A percentile compares a stretch with the other conserved stretches of the same genome.
These are phyloP conservation scores for Leccinum pachyderme DNA, from an alignment of 1,284 basidiomycete genomes.

Conservation along the genomic window DNA sequence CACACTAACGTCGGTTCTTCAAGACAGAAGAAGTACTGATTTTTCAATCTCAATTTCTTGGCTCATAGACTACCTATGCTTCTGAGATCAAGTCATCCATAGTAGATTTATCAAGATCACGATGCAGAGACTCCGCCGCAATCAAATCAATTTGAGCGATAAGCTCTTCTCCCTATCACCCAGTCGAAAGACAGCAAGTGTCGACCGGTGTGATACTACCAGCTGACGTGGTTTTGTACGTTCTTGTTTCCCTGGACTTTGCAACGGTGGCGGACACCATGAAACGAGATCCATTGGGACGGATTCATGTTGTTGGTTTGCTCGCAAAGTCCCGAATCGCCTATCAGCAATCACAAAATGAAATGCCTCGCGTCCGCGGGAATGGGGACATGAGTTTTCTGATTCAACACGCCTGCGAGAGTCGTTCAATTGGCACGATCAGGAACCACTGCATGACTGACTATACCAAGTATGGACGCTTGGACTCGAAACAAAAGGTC, in stretches of 20 bases:
- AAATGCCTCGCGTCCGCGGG: background rate
- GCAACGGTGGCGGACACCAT: too few species aligned
- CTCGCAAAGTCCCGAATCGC: background rate
- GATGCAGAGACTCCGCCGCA: background rate
- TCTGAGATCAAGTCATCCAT: background rate
- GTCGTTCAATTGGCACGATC: background rate
- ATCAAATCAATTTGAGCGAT: background rate
- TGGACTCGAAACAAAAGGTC: background rate
- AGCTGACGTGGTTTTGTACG: background rate
- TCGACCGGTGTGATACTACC: background rate
- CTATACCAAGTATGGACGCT: background rate
- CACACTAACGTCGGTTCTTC: background rate
- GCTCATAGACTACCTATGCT: background rate
- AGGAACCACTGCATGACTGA: background rate
- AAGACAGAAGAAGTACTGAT: background rate
- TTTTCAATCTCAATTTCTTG: background rate
- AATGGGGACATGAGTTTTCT: background rate
- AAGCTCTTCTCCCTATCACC: background rate
- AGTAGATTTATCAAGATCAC: background rate
- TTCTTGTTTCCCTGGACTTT: background rate
- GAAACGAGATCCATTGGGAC: too few species aligned
- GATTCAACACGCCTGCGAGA: background rate
- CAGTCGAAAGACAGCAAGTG: background rate
- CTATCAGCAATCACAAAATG: background rate
- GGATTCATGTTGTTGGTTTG: background rate